Conservation (phyloP, 257 asterid genomes). For the Lycium ferocissimum region DNA sequence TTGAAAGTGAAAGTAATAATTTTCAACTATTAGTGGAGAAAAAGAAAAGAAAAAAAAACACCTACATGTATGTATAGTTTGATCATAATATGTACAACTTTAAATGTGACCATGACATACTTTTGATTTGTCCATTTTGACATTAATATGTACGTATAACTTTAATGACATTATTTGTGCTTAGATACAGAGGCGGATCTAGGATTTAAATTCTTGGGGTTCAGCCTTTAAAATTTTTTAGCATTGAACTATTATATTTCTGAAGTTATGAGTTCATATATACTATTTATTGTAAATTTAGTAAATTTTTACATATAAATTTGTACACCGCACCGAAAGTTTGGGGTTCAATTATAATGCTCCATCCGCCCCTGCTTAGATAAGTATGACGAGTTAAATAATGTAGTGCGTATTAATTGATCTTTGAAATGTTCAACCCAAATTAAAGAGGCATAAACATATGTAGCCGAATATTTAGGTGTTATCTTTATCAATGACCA, state of each 20-base stretch:
- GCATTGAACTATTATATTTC: no score
- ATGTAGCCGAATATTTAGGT: not conserved
- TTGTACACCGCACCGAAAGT: no score
- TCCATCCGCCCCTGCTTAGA: no score
- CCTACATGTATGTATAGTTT: not conserved
- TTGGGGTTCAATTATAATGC: no score
- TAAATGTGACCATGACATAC: not conserved
- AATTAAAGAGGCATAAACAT: conserved; percentile 5
- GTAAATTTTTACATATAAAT: no score
- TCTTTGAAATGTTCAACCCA: conserved; percentile 16
- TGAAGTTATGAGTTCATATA: no score
- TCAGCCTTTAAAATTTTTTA: no score
- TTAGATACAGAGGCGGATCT: no score
- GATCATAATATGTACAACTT: not conserved
- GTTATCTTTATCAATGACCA: not conserved
- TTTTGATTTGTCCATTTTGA: not conserved
- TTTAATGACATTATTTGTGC: not conserved
- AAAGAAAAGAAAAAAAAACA: not conserved
- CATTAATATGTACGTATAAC: not conserved
- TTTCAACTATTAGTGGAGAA: not conserved
- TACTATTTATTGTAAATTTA: no score
- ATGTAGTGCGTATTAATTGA: not conserved
- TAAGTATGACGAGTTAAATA: not conserved
- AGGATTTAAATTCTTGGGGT: no score
- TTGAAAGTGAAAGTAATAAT: not conserved